Percentiles rank a stretch among this genome's conserved stretches.
Evolutionary conservation across 805 yeast species (phyloP).

Genomic region (Candida manassasensis): DNA sequence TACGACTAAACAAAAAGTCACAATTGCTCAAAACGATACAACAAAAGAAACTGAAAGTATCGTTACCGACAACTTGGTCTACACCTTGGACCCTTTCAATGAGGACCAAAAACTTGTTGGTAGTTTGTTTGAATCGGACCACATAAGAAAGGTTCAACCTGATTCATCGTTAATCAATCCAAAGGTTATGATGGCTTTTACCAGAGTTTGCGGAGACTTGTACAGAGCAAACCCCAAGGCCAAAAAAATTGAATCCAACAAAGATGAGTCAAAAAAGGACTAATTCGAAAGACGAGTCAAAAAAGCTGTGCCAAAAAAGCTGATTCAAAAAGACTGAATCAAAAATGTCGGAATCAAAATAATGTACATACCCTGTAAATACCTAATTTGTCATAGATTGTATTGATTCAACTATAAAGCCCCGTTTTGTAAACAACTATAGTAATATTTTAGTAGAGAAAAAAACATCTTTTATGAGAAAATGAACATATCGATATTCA

Average conservation of each 20-base stretch:
- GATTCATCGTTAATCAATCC: slow-evolving; percentile 20
- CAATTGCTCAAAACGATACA: slow-evolving; percentile 17
- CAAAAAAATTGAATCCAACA: not conserved
- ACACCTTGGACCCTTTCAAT: slow-evolving; percentile 35
- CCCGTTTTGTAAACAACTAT: no score
- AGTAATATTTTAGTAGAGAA: no score
- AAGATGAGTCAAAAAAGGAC: no score
- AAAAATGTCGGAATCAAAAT: no score
- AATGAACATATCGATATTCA: no score
- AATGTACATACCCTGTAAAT: no score
- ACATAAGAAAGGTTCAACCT: slow-evolving; percentile 34
- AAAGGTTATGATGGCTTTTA: slow-evolving; percentile 23
- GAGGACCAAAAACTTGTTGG: slow-evolving; percentile 38
- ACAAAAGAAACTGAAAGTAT: slow-evolving; percentile 18
- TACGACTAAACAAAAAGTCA: slow-evolving; percentile 32
- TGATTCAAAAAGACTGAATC: no score
- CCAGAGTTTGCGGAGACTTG: slow-evolving; percentile 34
- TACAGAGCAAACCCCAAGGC: slow-evolving; percentile 32
- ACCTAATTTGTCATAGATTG: no score
- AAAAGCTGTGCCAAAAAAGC: no score
- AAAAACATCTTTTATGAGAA: no score
- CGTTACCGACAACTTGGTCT: slow-evolving; percentile 35
- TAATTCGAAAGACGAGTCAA: no score
- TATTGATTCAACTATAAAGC: no score
- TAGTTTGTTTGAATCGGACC: slow-evolving; percentile 34